Conservation (phyloP, 495 filamentous ascomycete species). For the Penicillium desertorum region DNA sequence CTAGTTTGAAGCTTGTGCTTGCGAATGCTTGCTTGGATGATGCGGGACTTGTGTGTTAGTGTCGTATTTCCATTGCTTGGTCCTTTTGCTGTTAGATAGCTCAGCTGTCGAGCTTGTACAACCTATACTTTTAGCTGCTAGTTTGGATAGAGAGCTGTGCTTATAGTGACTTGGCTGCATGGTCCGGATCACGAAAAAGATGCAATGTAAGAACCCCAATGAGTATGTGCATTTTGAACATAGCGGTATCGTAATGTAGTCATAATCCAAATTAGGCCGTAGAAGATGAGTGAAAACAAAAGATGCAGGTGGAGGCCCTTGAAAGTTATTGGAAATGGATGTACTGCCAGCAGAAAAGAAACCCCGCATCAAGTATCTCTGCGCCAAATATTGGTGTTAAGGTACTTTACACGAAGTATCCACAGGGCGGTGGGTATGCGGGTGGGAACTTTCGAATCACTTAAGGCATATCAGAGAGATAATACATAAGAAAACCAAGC, state of each 20-base stretch:
- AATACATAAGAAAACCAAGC: background rate
- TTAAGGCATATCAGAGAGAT: background rate
- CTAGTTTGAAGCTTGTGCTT: background rate
- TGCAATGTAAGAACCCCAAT: conserved; percentile 3
- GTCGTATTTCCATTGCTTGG: background rate
- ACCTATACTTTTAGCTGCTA: background rate
- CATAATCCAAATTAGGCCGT: background rate
- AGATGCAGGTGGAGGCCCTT: conserved; percentile 1
- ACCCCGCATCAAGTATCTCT: background rate
- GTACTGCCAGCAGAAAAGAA: background rate
- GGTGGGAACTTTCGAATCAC: background rate
- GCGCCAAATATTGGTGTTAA: rapidly evolving
- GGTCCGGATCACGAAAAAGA: background rate
- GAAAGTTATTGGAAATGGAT: background rate
- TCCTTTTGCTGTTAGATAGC: background rate
- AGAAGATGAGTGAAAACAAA: background rate
- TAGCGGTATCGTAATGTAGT: background rate
- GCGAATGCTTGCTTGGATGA: background rate
- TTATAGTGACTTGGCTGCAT: background rate
- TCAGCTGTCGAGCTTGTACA: background rate
- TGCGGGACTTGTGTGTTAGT: background rate
- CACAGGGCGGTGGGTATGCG: too few species aligned
- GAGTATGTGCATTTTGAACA: background rate
- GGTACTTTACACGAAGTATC: background rate
- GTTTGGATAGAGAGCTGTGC: background rate